Conservation (phyloP, 129 eudicot genomes). For the Helianthus annuus region DNA sequence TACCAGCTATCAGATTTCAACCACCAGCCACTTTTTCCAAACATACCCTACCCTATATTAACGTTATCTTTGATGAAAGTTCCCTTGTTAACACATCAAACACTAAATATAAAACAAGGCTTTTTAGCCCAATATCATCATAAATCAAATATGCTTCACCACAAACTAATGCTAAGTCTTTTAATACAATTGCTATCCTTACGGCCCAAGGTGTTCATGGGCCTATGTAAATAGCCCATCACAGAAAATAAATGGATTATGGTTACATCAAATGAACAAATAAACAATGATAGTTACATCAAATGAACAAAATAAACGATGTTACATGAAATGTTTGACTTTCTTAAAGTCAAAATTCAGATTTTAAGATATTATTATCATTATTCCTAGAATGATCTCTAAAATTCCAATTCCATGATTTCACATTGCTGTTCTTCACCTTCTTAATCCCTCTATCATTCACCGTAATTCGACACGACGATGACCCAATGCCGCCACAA, state of each 20-base stretch:
- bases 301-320: neutral
- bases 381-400: conserved; percentile 48
- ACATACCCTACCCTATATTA: no score
- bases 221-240: neutral
- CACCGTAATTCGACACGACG: conserved; percentile 53
- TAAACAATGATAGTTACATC: neutral
- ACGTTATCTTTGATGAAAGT: no score
- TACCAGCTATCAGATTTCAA: no score
- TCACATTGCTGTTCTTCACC: conserved; percentile 42
- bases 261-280: neutral
- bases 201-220: neutral
- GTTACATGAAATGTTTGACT: conserved; percentile 20
- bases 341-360: conserved; percentile 33
- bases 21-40: no score
- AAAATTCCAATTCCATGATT: conserved; percentile 76
- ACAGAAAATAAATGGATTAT: neutral
- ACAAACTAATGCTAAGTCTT: no score
- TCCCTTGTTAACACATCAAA: no score
- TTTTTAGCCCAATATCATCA: no score
- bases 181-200: no score
- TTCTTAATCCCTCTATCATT: conserved; percentile 57
- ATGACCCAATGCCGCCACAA: conserved; percentile 35
- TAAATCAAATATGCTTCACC: no score
- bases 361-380: conserved; percentile 34
- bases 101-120: no score